These are phyloP conservation scores for Fusarium aywerte DNA, from an alignment of 2,329 filamentous ascomycete species.

Conservation along the genomic window DNA sequence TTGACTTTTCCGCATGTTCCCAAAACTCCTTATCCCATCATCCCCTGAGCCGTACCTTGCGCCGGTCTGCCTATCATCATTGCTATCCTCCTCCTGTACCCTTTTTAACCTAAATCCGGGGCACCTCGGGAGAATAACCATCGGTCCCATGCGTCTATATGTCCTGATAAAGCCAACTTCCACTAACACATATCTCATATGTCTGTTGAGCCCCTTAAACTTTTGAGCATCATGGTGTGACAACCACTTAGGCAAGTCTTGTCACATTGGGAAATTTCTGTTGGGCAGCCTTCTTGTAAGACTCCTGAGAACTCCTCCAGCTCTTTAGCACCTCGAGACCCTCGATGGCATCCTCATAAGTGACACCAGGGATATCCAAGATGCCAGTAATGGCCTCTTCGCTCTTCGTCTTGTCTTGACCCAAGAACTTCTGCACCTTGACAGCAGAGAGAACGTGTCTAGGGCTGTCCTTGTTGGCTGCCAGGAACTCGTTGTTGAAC, in stretches of 20 bases:
- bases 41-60: constrained; percentile 28
- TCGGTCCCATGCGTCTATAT: constrained; percentile 23
- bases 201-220: not conserved
- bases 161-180: constrained; percentile 12
- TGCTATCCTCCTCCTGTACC: constrained; percentile 20
- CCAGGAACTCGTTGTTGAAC: constrained; percentile 74
- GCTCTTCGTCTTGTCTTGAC: constrained; percentile 64
- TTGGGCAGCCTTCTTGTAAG: constrained; percentile 61
- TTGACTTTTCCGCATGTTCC: constrained; percentile 43
- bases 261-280: constrained; percentile 64
- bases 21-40: constrained; percentile 41
- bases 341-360: constrained; percentile 66
- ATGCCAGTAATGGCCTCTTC: constrained; percentile 73
- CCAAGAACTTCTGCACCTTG: constrained; percentile 67
- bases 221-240: constrained; percentile 10
- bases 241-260: constrained; percentile 52
- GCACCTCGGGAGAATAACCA: constrained; percentile 13
- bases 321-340: constrained; percentile 56
- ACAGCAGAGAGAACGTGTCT: constrained; percentile 72
- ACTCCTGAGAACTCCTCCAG: constrained; percentile 62
- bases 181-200: constrained; percentile 4
- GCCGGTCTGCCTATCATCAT: constrained; percentile 36
- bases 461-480: constrained; percentile 70
- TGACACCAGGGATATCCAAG: constrained; percentile 62
- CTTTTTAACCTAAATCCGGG: constrained; percentile 6